phyloP scores from a whole-genome alignment of 2,329 filamentous ascomycete species.

The Metarhizium humberi region DNA sequence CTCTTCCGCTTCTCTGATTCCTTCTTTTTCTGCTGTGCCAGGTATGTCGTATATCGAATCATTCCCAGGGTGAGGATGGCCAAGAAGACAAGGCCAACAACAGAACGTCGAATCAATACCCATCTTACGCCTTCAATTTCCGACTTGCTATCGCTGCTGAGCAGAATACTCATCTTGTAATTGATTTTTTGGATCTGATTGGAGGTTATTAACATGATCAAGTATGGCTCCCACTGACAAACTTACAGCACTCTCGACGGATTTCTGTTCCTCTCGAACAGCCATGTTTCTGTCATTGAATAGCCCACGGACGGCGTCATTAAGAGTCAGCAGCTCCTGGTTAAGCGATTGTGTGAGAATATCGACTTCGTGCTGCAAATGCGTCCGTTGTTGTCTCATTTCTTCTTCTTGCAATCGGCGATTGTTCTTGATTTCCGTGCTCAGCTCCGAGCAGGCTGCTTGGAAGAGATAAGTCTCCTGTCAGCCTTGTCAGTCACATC shows the following conservation, averaged over 20 bases:
- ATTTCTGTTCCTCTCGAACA: conserved; percentile 78
- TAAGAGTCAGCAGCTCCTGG: conserved; percentile 72
- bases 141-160: conserved; percentile 85
- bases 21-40: conserved; percentile 38
- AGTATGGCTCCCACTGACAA: not conserved
- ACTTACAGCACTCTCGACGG: conserved; percentile 68
- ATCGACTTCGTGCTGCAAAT: conserved; percentile 91
- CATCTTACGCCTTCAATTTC: conserved; percentile 88
- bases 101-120: conserved; percentile 61
- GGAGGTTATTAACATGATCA: not conserved
- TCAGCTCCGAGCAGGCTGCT: conserved; percentile 85
- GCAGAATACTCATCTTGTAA: conserved; percentile 85
- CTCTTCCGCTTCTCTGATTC: conserved; percentile 33
- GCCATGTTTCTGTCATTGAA: conserved; percentile 95
- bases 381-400: conserved; percentile 72
- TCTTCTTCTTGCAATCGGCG: conserved; percentile 69
- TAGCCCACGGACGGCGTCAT: conserved; percentile 88
- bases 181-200: conserved; percentile 79
- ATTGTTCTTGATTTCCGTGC: conserved; percentile 75
- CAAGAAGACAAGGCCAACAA: conserved; percentile 58
- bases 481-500: not conserved
- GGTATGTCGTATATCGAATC: conserved; percentile 51
- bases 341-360: conserved; percentile 76
- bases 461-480: conserved; percentile 85
- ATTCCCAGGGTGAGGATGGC: conserved; percentile 50